phyloP scores from a whole-genome alignment of 108 stramenopile genomes.

The Cylindrotheca closterium region DNA sequence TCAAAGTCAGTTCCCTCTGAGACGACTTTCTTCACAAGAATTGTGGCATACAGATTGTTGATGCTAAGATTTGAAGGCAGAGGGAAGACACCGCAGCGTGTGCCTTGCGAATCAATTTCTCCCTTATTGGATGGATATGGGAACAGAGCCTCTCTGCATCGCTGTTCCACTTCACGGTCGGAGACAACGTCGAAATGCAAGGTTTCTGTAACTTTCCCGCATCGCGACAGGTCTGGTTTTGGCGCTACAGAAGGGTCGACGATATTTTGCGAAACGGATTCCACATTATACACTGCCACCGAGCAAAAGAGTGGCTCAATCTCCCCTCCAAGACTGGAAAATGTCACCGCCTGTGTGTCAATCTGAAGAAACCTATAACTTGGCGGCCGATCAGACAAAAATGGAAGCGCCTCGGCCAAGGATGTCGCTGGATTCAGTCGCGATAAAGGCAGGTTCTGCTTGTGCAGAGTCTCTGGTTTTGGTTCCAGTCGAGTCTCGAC shows the following conservation, averaged over 20 bases:
- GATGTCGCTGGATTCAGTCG: slow-evolving; percentile 77
- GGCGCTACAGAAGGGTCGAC: slow-evolving; percentile 34
- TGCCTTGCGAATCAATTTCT: slow-evolving; percentile 33
- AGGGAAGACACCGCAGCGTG: slow-evolving; percentile 86
- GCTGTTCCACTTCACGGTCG: slow-evolving; percentile 58
- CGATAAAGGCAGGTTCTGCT: slow-evolving; percentile 67
- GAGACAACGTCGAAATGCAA: slow-evolving; percentile 82
- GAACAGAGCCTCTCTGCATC: slow-evolving; percentile 63
- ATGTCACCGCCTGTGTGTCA: slow-evolving; percentile 86
- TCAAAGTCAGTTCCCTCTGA: slow-evolving; percentile 64
- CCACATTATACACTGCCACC: slow-evolving; percentile 82
- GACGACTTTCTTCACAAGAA: slow-evolving; percentile 79
- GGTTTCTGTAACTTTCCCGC: slow-evolving; percentile 77
- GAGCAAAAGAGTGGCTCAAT: slow-evolving; percentile 88
- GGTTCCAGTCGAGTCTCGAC: slow-evolving; percentile 69
- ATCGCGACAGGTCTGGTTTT: slow-evolving; percentile 60
- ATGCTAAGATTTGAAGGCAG: slow-evolving; percentile 71
- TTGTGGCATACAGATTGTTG: slow-evolving; percentile 76
- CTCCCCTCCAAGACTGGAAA: slow-evolving; percentile 78
- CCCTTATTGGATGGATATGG: slow-evolving; percentile 39
- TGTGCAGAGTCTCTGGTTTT: slow-evolving; percentile 48
- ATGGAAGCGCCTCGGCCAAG: slow-evolving; percentile 65
- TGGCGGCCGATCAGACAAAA: slow-evolving; percentile 83
- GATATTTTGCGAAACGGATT: slow-evolving; percentile 41
- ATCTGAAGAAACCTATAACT: slow-evolving; percentile 81